Conservation (phyloP, 148 eudicot genomes). For the Rhododendron ferrugineum region DNA sequence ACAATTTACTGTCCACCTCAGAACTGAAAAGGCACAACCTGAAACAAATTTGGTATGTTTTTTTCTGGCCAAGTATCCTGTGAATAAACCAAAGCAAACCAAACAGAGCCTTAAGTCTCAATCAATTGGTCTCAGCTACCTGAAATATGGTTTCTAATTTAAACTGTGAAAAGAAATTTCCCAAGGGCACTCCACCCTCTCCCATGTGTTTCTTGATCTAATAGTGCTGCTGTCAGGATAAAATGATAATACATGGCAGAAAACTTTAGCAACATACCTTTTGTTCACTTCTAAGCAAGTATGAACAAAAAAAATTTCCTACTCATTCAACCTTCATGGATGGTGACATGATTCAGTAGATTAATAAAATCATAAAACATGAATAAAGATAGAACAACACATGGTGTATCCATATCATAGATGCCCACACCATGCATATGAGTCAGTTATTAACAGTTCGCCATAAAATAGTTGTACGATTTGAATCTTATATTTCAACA, state of each 20-base stretch:
- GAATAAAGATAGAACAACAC: not conserved
- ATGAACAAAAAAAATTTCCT: not conserved
- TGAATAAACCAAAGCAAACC: not conserved
- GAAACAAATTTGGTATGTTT: not conserved
- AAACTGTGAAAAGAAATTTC: not conserved
- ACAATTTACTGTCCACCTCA: not conserved
- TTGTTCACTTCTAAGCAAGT: not conserved
- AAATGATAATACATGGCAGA: not conserved
- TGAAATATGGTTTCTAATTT: not conserved
- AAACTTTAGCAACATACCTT: constrained; percentile 1
- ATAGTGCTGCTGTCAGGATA: not conserved
- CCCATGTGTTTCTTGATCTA: not conserved
- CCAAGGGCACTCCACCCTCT: not conserved
- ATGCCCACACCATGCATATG: not conserved
- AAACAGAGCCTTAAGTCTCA: not conserved
- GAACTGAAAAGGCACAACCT: not conserved
- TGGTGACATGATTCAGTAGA: not conserved
- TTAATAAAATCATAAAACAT: not conserved
- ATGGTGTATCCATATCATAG: not conserved
- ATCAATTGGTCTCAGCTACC: not conserved
- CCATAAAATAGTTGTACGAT: not conserved
- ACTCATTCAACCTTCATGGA: not conserved
- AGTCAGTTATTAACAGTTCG: not conserved
- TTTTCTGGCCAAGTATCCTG: not conserved
- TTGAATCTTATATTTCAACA: not conserved